Conservation (phyloP, 495 filamentous ascomycete species). For the Cudoniella acicularis region DNA sequence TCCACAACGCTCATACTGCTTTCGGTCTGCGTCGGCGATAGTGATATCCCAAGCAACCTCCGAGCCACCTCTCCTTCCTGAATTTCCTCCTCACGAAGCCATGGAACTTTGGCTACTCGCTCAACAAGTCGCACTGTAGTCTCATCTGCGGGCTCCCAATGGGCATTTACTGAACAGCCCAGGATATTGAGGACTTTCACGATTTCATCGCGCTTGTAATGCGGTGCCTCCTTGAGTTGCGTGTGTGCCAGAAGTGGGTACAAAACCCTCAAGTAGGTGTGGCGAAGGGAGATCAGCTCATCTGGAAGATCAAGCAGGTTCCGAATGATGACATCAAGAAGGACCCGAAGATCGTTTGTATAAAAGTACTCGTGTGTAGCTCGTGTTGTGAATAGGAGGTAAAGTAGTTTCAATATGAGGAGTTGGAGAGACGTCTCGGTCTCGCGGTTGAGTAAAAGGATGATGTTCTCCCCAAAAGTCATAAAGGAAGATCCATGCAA, state of each 20-base stretch:
- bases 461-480: constrained; percentile 97
- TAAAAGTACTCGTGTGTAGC: constrained; percentile 97
- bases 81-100: constrained; percentile 56
- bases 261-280: constrained; percentile 96
- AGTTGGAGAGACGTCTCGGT: constrained; percentile 90
- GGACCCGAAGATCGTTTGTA: constrained; percentile 90
- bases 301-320: constrained; percentile 91
- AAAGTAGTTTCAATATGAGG: constrained; percentile 90
- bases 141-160: constrained; percentile 88
- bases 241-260: constrained; percentile 89
- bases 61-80: constrained; percentile 42
- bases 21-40: constrained; percentile 41
- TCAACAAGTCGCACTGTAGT: constrained; percentile 82
- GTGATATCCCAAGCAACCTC: constrained; percentile 46
- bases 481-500: constrained; percentile 75
- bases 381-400: constrained; percentile 87
- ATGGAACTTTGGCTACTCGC: constrained; percentile 77
- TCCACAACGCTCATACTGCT: constrained; percentile 68
- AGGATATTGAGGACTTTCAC: constrained; percentile 69
- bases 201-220: constrained; percentile 91
- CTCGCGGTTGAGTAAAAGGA: constrained; percentile 92
- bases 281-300: constrained; percentile 73
- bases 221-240: constrained; percentile 75
- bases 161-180: constrained; percentile 54
- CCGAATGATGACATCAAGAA: constrained; percentile 93